Base-by-base conservation (phyloP, 202 grass and related monocot species). In the Panicum virgatum region DNA sequence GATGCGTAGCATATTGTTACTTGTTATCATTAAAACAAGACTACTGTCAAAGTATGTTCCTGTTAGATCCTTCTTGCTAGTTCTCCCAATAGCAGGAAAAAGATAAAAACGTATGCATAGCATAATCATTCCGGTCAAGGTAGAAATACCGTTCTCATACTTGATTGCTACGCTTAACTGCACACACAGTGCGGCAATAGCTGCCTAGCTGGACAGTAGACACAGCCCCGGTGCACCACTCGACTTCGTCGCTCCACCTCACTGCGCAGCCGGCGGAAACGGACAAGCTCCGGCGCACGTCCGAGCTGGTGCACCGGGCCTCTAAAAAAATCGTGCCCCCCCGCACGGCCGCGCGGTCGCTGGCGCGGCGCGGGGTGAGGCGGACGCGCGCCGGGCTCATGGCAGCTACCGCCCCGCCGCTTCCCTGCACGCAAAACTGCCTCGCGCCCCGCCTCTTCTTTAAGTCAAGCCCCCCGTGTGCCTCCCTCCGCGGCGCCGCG, bases 381-480 rank as follows among this genome's bases (percentile, higher is more conserved):
- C 83, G 19, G 82, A 86, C 94, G 84, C 83, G 94, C 88, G 83
- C 56, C 48, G 80, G 71, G 73, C 95, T 86, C 95, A 90, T 94
- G 95, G 90, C 62, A 50, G 86, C 84, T 60, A 72, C 88, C 76
- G 63, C 89, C 43, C 47, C 70, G 89, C 88, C 92, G 46, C 90
- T 94, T 93, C 70, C 92, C 90, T 79, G 79, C 95, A 98, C 95
- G 95, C 92, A 93, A n/a, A n/a, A 94, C 86, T 9, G 32, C 80
- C 87, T 88, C 88, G 80, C 69, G 75, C 92, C 79, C 80, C 12
- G 66, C 82, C 70, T 76, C 83, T 81, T 86, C 74, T 83, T n/a
- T 80, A 62, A 79, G 32, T 67, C 64, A 23, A 43, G 42, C 32
- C 25, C 25, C 47, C 39, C n/a, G n/a, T n/a, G 26, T 5, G 32